A percentile compares a stretch with the other conserved stretches of the same genome.
These are phyloP conservation scores for Penicillium griseofulvum DNA, from an alignment of 2,329 filamentous ascomycete species.

Conservation along the genomic window DNA sequence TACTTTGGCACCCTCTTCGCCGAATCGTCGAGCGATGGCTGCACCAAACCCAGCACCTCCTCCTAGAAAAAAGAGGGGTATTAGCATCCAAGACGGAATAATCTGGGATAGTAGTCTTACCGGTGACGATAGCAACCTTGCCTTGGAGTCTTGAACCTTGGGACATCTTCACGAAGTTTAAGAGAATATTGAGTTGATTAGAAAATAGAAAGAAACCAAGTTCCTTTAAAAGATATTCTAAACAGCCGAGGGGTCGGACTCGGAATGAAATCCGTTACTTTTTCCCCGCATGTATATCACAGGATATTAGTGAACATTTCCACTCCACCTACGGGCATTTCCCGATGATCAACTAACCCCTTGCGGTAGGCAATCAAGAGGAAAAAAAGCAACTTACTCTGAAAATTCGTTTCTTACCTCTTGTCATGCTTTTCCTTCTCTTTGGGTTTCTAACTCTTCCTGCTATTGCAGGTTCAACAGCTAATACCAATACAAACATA, in stretches of 20 bases:
- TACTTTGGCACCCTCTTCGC: constrained; percentile 43
- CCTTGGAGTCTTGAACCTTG: constrained; percentile 38
- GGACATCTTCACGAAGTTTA: constrained; percentile 7
- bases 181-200: background rate
- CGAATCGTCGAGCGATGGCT: constrained; percentile 41
- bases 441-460: background rate
- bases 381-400: background rate
- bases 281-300: constrained; percentile 14
- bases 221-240: background rate
- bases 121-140: constrained; percentile 48
- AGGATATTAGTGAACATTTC: background rate
- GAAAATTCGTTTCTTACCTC: background rate
- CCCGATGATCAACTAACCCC: background rate
- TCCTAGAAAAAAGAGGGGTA: constrained; percentile 19
- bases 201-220: background rate
- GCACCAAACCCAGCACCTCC: constrained; percentile 45
- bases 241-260: constrained; percentile 10
- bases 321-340: background rate
- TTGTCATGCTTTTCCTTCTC: background rate
- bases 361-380: background rate
- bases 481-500: background rate
- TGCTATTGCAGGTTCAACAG: background rate
- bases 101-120: constrained; percentile 24
- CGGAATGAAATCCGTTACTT: constrained; percentile 19
- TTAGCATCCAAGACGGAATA: background rate